A percentile compares a stretch with the other conserved stretches of the same genome.
Evolutionary conservation across 495 filamentous ascomycete genomes (phyloP).

Genomic region (Penicillium antarcticum): DNA sequence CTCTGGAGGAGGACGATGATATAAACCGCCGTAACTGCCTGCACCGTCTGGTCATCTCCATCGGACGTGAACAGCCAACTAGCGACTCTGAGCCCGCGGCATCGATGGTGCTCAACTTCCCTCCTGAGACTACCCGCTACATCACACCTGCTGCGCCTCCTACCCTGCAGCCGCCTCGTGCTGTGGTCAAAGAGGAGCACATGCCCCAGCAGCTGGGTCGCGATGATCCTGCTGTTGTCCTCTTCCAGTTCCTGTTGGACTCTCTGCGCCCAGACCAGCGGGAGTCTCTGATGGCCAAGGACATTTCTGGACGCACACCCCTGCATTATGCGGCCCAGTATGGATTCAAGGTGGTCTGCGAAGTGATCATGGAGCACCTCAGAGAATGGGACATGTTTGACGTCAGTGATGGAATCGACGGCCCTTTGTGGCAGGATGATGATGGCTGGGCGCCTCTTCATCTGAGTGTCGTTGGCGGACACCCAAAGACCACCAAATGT

Average conservation of each 20-base stretch:
- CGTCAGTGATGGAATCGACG: slow-evolving; percentile 79
- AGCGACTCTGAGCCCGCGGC: slow-evolving; percentile 44
- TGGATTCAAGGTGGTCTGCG: slow-evolving; percentile 82
- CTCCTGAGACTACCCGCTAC: slow-evolving; percentile 57
- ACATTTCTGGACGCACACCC: slow-evolving; percentile 80
- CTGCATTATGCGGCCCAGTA: slow-evolving; percentile 96
- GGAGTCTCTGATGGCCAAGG: slow-evolving; percentile 61
- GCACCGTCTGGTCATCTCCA: slow-evolving; percentile 85
- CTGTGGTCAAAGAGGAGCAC: slow-evolving; percentile 51
- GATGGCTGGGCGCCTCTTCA: slow-evolving; percentile 92
- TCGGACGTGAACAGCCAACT: slow-evolving; percentile 72
- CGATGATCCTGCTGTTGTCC: slow-evolving; percentile 69
- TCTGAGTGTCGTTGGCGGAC: slow-evolving; percentile 86
- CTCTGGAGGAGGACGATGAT: slow-evolving; percentile 81
- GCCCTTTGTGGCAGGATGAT: slow-evolving; percentile 80
- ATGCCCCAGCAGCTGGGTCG: slow-evolving; percentile 58
- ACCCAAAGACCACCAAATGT: slow-evolving; percentile 76
- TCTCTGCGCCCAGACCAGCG: slow-evolving; percentile 66
- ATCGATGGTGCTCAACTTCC: slow-evolving; percentile 45
- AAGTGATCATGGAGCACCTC: slow-evolving; percentile 84
- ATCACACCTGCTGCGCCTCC: slow-evolving; percentile 74
- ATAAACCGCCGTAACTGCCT: slow-evolving; percentile 92
- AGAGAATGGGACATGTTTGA: slow-evolving; percentile 86
- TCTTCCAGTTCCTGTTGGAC: slow-evolving; percentile 73
- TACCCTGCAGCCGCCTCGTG: slow-evolving; percentile 55